Percentiles rank a stretch among this genome's conserved stretches.
Conservation (phyloP, 2,329 filamentous ascomycete species). For the Colletotrichum sp. region DNA sequence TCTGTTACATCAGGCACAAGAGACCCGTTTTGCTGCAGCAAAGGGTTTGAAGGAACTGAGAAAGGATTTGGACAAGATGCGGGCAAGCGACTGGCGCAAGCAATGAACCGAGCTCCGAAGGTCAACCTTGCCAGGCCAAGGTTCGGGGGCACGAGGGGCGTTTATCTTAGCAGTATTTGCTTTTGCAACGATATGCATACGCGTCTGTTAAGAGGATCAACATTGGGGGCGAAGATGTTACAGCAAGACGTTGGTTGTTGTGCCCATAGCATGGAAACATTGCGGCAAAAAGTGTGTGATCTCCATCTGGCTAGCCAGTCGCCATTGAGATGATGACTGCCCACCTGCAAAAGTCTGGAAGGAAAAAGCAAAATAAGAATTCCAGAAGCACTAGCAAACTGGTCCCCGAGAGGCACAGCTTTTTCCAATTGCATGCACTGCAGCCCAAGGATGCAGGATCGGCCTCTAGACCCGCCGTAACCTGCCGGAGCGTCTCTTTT, state of each 20-base stretch:
- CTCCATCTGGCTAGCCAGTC: background rate
- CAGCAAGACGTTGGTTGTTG: background rate
- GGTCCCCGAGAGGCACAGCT: background rate
- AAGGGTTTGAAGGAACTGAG: background rate
- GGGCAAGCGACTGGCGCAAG: background rate
- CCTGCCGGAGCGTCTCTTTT: background rate
- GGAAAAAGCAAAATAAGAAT: background rate
- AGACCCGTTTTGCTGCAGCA: background rate
- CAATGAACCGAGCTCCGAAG: background rate
- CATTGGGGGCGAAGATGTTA: background rate
- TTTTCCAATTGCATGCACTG: background rate
- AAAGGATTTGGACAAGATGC: background rate
- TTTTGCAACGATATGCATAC: background rate
- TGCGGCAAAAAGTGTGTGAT: background rate
- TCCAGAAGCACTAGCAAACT: background rate
- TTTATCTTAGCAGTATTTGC: slow-evolving; percentile 2
- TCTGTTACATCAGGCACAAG: background rate
- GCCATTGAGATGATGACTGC: background rate
- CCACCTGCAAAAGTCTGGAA: background rate
- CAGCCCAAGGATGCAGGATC: background rate
- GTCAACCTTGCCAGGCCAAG: background rate
- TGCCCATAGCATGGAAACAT: background rate
- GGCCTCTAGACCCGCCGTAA: background rate
- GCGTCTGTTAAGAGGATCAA: background rate
- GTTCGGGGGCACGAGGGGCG: background rate